phyloP scores from a whole-genome alignment of 73 alveolate genomes.

The Urostyla sp. region DNA sequence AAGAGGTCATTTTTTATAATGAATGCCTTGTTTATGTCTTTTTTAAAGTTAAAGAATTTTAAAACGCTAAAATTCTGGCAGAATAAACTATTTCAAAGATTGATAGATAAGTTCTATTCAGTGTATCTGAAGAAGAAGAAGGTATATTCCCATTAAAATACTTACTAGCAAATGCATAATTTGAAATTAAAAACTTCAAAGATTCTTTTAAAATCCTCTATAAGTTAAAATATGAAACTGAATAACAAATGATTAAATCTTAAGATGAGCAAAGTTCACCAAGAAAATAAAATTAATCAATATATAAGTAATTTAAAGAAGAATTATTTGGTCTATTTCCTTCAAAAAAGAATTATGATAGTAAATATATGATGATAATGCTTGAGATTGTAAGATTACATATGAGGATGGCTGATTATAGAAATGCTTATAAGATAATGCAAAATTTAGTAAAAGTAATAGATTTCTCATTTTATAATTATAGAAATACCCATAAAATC shows the following conservation, averaged over 20 bases:
- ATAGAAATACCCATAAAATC: conserved; percentile 32
- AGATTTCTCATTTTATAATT: background rate
- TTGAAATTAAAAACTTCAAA: conserved; percentile 14
- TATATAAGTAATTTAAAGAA: background rate
- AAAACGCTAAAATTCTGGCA: conserved; percentile 45
- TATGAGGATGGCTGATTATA: conserved; percentile 20
- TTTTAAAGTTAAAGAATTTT: conserved; percentile 39
- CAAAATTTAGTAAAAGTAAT: conserved; percentile 2
- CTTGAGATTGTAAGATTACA: conserved; percentile 40
- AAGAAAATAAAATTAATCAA: background rate
- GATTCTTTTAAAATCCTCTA: conserved; percentile 8
- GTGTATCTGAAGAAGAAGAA: conserved; percentile 32
- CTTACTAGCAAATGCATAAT: conserved; percentile 8
- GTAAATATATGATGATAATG: conserved; percentile 10
- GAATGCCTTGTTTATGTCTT: conserved; percentile 20
- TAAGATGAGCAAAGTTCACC: background rate
- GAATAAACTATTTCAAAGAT: conserved; percentile 25
- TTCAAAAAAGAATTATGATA: conserved; percentile 18
- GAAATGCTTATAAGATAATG: conserved; percentile 23
- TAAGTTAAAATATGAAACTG: conserved; percentile 2
- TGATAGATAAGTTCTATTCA: conserved; percentile 13
- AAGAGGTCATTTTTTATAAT: conserved; percentile 28
- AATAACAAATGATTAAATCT: background rate
- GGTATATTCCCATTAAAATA: conserved; percentile 38
- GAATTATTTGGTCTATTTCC: conserved; percentile 51